phyloP scores from a whole-genome alignment of 179 eudicot species.

The Beta macrorhiza region DNA sequence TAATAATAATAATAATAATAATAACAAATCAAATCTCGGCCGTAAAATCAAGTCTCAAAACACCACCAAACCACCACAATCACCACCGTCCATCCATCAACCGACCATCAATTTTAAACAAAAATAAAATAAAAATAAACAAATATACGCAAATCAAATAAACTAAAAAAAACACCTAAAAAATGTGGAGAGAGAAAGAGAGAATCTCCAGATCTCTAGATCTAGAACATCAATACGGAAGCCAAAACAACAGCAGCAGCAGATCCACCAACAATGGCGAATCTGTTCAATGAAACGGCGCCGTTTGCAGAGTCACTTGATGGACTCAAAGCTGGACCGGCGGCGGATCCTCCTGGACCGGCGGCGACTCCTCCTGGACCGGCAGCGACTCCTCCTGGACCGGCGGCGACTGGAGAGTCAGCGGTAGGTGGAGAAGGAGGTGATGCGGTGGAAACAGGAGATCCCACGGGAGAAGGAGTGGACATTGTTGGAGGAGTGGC shows the following conservation, averaged over 20 bases:
- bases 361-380: slow-evolving; percentile 22
- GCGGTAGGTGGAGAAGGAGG: slow-evolving; percentile 25
- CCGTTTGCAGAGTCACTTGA: slow-evolving; percentile 29
- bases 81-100: slow-evolving; percentile 16
- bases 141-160: slow-evolving; percentile 20
- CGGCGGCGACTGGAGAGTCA: slow-evolving; percentile 5
- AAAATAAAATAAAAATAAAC: slow-evolving; percentile 15
- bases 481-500: slow-evolving; percentile 25
- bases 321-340: slow-evolving; percentile 23
- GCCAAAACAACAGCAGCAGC: slow-evolving; percentile 37
- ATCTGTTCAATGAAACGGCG: slow-evolving; percentile 43
- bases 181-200: slow-evolving; percentile 1
- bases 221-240: slow-evolving; percentile 50
- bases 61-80: slow-evolving; percentile 10
- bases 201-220: slow-evolving; percentile 28
- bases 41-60: slow-evolving; percentile 16
- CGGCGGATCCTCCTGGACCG: slow-evolving; percentile 11
- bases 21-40: slow-evolving; percentile 31
- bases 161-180: neutral
- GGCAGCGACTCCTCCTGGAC: slow-evolving; percentile 7
- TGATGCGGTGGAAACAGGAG: slow-evolving; percentile 27
- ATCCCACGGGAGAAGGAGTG: neutral
- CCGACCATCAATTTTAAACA: slow-evolving; percentile 12
- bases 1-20: slow-evolving; percentile 24
- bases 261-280: slow-evolving; percentile 53